Evolutionary conservation across 345 rosid genomes (phyloP).

Genomic region (Xanthoceras sorbifolium): DNA sequence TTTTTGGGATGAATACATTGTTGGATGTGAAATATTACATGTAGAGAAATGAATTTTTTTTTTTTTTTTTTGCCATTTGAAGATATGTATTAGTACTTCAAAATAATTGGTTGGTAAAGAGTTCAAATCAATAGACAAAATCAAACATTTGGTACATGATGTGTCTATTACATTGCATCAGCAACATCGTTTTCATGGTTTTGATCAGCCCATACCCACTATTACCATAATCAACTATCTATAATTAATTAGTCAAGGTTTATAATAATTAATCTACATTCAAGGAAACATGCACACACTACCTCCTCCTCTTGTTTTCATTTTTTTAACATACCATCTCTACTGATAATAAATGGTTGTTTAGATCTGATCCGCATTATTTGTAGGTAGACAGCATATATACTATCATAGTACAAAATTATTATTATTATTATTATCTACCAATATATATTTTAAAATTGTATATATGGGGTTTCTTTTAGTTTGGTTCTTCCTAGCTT

Average conservation of each 20-base stretch:
- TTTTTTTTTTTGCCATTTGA: background rate
- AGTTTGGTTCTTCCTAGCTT: background rate
- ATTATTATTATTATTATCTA: background rate
- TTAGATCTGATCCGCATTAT: too few species aligned
- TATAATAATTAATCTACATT: background rate
- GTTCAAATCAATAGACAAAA: constrained; percentile 9
- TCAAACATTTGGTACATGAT: background rate
- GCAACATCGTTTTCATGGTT: background rate
- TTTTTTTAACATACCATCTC: too few species aligned
- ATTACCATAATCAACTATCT: background rate
- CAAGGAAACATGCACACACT: background rate
- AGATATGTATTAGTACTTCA: too few species aligned
- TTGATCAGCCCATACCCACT: background rate
- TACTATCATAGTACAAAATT: background rate
- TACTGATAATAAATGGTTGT: too few species aligned
- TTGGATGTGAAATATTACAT: background rate
- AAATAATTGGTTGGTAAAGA: constrained; percentile 10
- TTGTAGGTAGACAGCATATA: too few species aligned
- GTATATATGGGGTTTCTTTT: background rate
- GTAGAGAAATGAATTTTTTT: background rate
- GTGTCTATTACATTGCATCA: background rate
- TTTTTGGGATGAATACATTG: background rate
- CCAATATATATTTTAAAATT: background rate
- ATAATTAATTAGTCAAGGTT: background rate
- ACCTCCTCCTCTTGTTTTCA: background rate